Conservation (phyloP, 208 protist genomes). For the Lotmaria passim region DNA sequence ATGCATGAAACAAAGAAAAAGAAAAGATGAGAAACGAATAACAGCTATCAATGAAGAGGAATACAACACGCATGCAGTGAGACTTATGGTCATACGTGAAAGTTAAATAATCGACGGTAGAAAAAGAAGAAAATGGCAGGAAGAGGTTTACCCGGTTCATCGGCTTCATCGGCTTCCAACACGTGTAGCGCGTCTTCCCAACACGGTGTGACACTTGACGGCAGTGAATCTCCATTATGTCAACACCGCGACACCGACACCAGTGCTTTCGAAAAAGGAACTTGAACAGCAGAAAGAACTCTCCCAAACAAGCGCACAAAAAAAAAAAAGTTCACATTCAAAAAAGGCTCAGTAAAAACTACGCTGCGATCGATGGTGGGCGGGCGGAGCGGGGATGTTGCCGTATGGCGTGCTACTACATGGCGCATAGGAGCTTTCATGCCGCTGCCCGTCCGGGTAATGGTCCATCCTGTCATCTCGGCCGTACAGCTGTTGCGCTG, state of each 20-base stretch:
- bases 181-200: too few species aligned
- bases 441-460: not conserved
- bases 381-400: slow-evolving; percentile 8
- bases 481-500: slow-evolving; percentile 18
- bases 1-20: slow-evolving; percentile 18
- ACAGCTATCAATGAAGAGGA: not conserved
- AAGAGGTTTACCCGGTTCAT: too few species aligned
- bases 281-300: not conserved
- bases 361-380: not conserved
- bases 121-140: slow-evolving; percentile 13
- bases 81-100: too few species aligned
- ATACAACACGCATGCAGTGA: too few species aligned
- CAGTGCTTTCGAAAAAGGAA: not conserved
- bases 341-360: not conserved
- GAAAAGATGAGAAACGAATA: slow-evolving; percentile 7
- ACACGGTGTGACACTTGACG: too few species aligned
- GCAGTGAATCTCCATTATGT: too few species aligned
- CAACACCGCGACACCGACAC: too few species aligned
- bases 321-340: not conserved
- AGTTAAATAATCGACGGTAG: too few species aligned
- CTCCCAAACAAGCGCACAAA: not conserved
- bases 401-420: not conserved
- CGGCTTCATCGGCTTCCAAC: too few species aligned
- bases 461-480: not conserved
- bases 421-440: not conserved